A percentile compares a stretch with the other conserved stretches of the same genome.
Evolutionary conservation across 208 protist genomes (phyloP).

Genomic region (Leptomonas seymouri): DNA sequence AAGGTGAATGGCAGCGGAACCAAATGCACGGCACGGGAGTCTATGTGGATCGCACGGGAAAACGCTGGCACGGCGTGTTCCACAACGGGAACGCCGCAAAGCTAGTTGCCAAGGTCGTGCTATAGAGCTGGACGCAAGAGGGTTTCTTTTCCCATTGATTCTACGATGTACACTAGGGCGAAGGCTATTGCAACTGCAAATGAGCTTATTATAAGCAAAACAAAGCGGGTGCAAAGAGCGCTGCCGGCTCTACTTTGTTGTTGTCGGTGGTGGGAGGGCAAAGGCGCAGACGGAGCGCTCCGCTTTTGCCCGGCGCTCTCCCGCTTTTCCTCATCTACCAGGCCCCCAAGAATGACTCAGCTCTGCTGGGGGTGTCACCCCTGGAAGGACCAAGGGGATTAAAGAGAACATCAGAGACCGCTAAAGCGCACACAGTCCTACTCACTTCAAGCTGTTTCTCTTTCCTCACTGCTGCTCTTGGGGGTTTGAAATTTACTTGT

Average conservation of each 20-base stretch:
- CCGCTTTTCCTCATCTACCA: too few species aligned
- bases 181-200: neutral
- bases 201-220: neutral
- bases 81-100: slow-evolving; percentile 45
- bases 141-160: neutral
- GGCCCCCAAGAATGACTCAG: too few species aligned
- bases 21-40: slow-evolving; percentile 87
- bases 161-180: slow-evolving; percentile 1
- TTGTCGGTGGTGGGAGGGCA: too few species aligned
- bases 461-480: neutral
- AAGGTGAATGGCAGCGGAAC: slow-evolving; percentile 80
- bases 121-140: slow-evolving; percentile 21
- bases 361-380: too few species aligned
- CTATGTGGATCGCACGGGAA: slow-evolving; percentile 68
- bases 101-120: slow-evolving; percentile 57
- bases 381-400: too few species aligned
- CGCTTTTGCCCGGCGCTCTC: too few species aligned
- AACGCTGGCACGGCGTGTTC: slow-evolving; percentile 85
- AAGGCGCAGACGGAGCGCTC: too few species aligned
- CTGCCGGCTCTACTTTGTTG: too few species aligned
- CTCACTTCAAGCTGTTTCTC: neutral
- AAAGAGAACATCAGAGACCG: too few species aligned
- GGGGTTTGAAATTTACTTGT: neutral
- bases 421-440: too few species aligned
- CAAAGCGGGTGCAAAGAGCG: too few species aligned